Conservation (phyloP, 2,329 filamentous ascomycete genomes). For the Pseudogymnoascus sp. region DNA sequence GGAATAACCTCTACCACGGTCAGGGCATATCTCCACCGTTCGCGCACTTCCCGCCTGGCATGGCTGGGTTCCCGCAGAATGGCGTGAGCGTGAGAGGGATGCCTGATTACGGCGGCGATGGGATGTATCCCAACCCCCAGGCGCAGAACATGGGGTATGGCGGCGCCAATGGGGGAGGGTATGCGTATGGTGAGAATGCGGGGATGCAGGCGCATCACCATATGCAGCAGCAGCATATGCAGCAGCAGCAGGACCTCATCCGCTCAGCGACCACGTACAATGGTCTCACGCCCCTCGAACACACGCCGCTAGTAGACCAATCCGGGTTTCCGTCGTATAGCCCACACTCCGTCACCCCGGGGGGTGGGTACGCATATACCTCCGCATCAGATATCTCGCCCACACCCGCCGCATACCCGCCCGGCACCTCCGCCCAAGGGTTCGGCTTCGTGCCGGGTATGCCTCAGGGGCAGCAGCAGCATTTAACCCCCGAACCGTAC, state of each 20-base stretch:
- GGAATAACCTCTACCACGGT: not conserved
- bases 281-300: not conserved
- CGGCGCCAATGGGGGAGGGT: not conserved
- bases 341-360: not conserved
- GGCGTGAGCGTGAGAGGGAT: not conserved
- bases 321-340: not conserved
- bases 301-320: not conserved
- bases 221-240: not conserved
- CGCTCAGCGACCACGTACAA: not conserved
- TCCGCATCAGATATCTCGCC: not conserved
- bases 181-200: not conserved
- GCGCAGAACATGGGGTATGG: not conserved
- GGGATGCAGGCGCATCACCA: not conserved
- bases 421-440: not conserved
- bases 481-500: not conserved
- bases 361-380: not conserved
- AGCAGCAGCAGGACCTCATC: not conserved
- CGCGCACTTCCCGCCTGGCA: not conserved
- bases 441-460: not conserved
- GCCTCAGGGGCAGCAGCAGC: not conserved
- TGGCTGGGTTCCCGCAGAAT: not conserved
- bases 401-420: not conserved
- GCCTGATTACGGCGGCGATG: not conserved
- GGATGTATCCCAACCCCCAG: not conserved
- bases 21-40: not conserved